Percentiles rank a stretch among this genome's conserved stretches.
Evolutionary conservation across 1,139 yeast genomes (phyloP).

Genomic region (Scheffersomyces insectosa): DNA sequence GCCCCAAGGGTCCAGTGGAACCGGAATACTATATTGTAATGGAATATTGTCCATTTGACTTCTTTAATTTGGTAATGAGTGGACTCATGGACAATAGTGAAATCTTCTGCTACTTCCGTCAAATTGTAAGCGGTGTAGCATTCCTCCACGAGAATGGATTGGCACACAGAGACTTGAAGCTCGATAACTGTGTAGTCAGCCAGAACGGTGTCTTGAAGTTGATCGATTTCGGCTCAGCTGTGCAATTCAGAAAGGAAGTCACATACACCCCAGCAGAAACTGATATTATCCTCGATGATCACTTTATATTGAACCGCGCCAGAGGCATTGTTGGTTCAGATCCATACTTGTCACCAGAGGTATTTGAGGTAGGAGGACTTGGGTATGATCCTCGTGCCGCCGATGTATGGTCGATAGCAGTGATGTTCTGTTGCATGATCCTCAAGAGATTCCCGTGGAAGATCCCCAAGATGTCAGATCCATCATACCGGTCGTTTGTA

Average conservation of each 20-base stretch:
- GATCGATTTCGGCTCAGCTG: conserved; percentile 79
- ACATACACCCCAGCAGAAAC: conserved; percentile 5
- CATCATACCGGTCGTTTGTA: conserved; percentile 49
- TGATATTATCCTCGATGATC: conserved; percentile 21
- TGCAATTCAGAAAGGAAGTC: conserved; percentile 50
- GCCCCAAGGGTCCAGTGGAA: conserved; percentile 23
- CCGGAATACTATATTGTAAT: conserved; percentile 60
- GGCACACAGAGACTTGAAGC: conserved; percentile 75
- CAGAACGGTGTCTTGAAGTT: conserved; percentile 61
- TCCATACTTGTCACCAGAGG: conserved; percentile 81
- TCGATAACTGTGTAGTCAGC: conserved; percentile 76
- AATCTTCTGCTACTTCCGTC: conserved; percentile 67
- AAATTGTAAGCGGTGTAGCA: conserved; percentile 59
- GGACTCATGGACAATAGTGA: conserved; percentile 62
- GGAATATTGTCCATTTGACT: conserved; percentile 77
- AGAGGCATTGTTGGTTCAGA: conserved; percentile 81
- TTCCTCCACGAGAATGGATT: conserved; percentile 67
- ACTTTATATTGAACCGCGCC: conserved; percentile 38
- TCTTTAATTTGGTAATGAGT: conserved; percentile 75
- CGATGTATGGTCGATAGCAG: conserved; percentile 79
- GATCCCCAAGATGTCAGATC: conserved; percentile 61
- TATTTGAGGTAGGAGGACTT: conserved; percentile 44
- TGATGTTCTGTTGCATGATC: conserved; percentile 74
- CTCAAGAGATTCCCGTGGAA: conserved; percentile 79
- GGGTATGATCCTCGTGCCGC: conserved; percentile 71